A percentile compares a stretch with the other conserved stretches of the same genome.
phyloP scores from a whole-genome alignment of 2,329 filamentous ascomycete genomes.

The Tolypocladium paradoxum region DNA sequence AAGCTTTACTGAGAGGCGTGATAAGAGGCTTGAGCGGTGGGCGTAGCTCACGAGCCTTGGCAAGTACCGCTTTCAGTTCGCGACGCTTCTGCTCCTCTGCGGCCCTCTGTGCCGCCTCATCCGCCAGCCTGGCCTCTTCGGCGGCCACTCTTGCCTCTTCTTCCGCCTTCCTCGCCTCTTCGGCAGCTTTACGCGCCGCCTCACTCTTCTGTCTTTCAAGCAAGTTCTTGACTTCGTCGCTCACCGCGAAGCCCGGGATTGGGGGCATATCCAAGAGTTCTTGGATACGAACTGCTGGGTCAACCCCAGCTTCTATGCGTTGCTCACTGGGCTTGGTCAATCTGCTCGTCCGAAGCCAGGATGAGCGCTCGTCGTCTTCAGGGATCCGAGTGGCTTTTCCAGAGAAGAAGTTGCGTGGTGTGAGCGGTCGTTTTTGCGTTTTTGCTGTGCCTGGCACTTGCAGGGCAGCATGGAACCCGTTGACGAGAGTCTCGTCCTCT shows the following conservation, averaged over 20 bases:
- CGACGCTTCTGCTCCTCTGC: slow-evolving; percentile 13
- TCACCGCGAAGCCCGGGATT: slow-evolving; percentile 13
- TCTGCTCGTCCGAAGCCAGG: not conserved
- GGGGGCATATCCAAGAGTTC: slow-evolving; percentile 16
- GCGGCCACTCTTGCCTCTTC: slow-evolving; percentile 15
- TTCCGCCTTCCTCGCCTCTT: slow-evolving; percentile 12
- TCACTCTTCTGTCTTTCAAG: slow-evolving; percentile 4
- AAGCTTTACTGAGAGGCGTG: slow-evolving; percentile 14
- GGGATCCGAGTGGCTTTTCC: not conserved
- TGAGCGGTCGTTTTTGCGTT: not conserved
- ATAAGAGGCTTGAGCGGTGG: slow-evolving; percentile 16
- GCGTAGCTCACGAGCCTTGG: slow-evolving; percentile 19
- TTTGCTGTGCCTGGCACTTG: not conserved
- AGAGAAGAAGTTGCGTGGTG: not conserved
- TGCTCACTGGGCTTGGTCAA: not conserved
- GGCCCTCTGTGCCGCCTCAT: slow-evolving; percentile 3
- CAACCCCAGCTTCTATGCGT: not conserved
- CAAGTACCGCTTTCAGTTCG: slow-evolving; percentile 17
- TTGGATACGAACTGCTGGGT: slow-evolving; percentile 11
- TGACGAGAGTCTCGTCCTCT: not conserved
- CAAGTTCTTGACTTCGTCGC: slow-evolving; percentile 13
- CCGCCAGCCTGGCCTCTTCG: slow-evolving; percentile 9
- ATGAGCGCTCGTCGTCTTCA: not conserved
- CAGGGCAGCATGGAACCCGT: not conserved
- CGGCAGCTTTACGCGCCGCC: slow-evolving; percentile 12